Conservation (phyloP, 331 rosid species). For the Dryas integrifolia region DNA sequence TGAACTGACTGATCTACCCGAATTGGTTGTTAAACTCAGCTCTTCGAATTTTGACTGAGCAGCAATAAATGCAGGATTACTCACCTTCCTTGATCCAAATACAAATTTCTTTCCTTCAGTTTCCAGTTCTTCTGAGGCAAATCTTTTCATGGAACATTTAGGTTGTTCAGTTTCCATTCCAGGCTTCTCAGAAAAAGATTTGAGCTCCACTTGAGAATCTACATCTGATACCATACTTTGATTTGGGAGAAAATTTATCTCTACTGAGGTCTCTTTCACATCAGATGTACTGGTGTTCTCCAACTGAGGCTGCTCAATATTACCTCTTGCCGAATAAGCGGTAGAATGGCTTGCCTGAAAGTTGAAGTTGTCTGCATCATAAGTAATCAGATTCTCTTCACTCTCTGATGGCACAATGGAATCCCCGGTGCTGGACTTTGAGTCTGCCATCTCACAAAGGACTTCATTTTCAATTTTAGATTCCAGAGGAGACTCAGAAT, state of each 20-base stretch:
- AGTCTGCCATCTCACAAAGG: conserved; percentile 35
- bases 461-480: conserved; percentile 40
- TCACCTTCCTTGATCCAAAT: conserved; percentile 54
- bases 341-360: conserved; percentile 41
- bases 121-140: conserved; percentile 62
- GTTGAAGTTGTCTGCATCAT: conserved; percentile 44
- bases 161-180: conserved; percentile 50
- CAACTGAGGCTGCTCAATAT: conserved; percentile 40
- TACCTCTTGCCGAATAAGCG: conserved; percentile 33
- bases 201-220: conserved; percentile 37
- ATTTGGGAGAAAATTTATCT: conserved; percentile 36
- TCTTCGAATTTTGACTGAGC: conserved; percentile 83
- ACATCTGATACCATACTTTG: conserved; percentile 37
- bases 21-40: conserved; percentile 46
- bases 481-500: conserved; percentile 31
- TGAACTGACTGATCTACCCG: conserved; percentile 40
- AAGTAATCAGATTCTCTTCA: conserved; percentile 51
- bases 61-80: conserved; percentile 70
- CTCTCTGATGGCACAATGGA: conserved; percentile 46
- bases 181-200: conserved; percentile 36
- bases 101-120: conserved; percentile 51
- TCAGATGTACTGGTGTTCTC: conserved; percentile 37
- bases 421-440: conserved; percentile 36
- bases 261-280: conserved; percentile 37
- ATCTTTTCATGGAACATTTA: conserved; percentile 44